These are phyloP conservation scores for Candida boleticola DNA, from an alignment of 805 yeast genomes.

Conservation along the genomic window DNA sequence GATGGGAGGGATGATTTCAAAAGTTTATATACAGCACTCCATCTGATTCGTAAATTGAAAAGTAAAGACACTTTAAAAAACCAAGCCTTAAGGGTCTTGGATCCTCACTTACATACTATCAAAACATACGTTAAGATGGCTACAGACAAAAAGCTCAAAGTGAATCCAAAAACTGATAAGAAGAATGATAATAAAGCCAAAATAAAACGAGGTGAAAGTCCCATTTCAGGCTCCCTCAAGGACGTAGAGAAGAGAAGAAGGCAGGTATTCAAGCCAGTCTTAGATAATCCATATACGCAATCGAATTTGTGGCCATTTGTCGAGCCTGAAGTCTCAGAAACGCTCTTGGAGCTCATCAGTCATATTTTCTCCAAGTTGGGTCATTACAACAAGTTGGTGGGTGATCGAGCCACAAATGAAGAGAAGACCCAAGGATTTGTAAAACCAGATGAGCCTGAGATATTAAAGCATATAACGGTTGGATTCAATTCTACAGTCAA, in stretches of 20 bases:
- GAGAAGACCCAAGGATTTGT: not conserved
- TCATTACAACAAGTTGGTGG: conserved; percentile 18
- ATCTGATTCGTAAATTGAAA: no score
- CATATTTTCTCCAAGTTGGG: conserved; percentile 32
- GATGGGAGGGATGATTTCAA: no score
- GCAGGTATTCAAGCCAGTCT: conserved; percentile 62
- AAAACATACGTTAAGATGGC: no score
- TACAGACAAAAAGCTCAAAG: no score
- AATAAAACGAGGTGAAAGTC: conserved; percentile 4
- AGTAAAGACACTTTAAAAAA: no score
- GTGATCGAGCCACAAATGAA: conserved; percentile 5
- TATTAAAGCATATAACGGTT: conserved; percentile 21
- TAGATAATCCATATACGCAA: conserved; percentile 62
- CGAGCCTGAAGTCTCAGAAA: conserved; percentile 34
- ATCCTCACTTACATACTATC: no score
- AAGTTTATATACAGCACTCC: no score
- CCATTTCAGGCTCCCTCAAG: conserved; percentile 39
- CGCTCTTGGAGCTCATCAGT: conserved; percentile 36
- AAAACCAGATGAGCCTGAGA: conserved; percentile 21
- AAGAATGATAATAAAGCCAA: not conserved
- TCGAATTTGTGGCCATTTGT: conserved; percentile 41
- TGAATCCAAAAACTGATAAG: not conserved
- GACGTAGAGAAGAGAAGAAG: conserved; percentile 48
- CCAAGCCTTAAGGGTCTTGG: no score
- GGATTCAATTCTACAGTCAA: conserved; percentile 60